Percentiles rank a stretch among this genome's conserved stretches.
phyloP scores from a whole-genome alignment of 768 basidiomycete species.

The Holtermanniella nyarrowii region DNA sequence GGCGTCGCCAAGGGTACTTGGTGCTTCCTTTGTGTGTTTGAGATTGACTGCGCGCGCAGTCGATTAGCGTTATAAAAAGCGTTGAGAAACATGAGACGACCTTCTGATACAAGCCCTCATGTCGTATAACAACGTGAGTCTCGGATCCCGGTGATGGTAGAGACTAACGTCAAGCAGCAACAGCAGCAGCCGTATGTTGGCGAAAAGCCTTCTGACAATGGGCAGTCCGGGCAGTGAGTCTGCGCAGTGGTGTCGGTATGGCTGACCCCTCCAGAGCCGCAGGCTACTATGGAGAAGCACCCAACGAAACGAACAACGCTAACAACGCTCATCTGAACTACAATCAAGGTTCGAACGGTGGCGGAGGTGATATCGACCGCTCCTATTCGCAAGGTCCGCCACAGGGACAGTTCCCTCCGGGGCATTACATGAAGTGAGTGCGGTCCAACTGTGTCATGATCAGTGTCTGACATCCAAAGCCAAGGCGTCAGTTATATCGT shows the following conservation, averaged over 20 bases:
- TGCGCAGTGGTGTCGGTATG: too few relatives aligned
- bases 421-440: background rate
- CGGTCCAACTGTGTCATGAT: background rate
- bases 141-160: too few relatives aligned
- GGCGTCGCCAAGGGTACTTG: background rate
- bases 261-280: background rate
- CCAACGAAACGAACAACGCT: background rate
- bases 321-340: background rate
- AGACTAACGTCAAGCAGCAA: too few relatives aligned
- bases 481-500: background rate
- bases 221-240: too few relatives aligned
- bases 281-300: background rate
- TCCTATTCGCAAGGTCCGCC: background rate
- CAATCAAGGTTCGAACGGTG: background rate
- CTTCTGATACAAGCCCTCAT: too few relatives aligned
- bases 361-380: background rate
- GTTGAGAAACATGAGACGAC: too few relatives aligned
- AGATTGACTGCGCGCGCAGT: background rate
- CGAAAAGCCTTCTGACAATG: too few relatives aligned
- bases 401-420: background rate
- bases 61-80: too few relatives aligned
- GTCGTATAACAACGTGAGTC: too few relatives aligned
- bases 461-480: background rate
- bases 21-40: background rate
- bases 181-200: too few relatives aligned